Conservation (phyloP, 129 eudicot genomes). For the Flaveria robusta region DNA sequence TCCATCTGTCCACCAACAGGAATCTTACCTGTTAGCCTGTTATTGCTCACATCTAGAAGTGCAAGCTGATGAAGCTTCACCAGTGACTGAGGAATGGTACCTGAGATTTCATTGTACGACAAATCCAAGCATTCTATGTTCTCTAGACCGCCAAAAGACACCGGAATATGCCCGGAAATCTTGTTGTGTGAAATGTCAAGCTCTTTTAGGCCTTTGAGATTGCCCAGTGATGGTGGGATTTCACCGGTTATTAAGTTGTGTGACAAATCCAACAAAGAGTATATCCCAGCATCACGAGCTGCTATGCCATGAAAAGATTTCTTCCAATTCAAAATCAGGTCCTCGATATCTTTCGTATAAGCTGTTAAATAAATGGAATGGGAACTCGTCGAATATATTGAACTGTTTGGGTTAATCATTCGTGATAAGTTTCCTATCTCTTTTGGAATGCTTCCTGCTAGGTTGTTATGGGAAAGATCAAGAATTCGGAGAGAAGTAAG, state of each 20-base stretch:
- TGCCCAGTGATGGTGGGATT: constrained; percentile 47
- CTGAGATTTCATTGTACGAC: constrained; percentile 42
- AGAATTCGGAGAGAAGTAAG: constrained; percentile 49
- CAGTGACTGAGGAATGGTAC: constrained; percentile 47
- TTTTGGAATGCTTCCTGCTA: constrained; percentile 40
- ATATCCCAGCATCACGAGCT: constrained; percentile 28
- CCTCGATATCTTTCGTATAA: too few relatives aligned
- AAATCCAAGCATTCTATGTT: constrained; percentile 54
- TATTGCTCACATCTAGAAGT: constrained; percentile 53
- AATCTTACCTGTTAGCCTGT: constrained; percentile 46
- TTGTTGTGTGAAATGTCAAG: constrained; percentile 50
- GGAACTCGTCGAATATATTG: too few relatives aligned
- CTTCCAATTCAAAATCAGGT: constrained; percentile 56
- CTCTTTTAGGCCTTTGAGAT: constrained; percentile 48
- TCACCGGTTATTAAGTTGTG: constrained; percentile 42
- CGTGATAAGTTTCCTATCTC: constrained; percentile 31
- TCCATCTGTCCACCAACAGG: constrained; percentile 51
- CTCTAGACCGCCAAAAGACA: constrained; percentile 40
- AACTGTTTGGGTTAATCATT: constrained; percentile 36
- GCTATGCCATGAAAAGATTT: constrained; percentile 49
- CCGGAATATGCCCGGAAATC: constrained; percentile 44
- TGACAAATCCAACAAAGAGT: constrained; percentile 60
- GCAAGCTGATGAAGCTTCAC: constrained; percentile 35
- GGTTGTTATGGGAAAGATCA: constrained; percentile 50
- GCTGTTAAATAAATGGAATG: too few relatives aligned